Conservation (phyloP, 192 early-diverging fungal species). For the Coemansia sp. region DNA sequence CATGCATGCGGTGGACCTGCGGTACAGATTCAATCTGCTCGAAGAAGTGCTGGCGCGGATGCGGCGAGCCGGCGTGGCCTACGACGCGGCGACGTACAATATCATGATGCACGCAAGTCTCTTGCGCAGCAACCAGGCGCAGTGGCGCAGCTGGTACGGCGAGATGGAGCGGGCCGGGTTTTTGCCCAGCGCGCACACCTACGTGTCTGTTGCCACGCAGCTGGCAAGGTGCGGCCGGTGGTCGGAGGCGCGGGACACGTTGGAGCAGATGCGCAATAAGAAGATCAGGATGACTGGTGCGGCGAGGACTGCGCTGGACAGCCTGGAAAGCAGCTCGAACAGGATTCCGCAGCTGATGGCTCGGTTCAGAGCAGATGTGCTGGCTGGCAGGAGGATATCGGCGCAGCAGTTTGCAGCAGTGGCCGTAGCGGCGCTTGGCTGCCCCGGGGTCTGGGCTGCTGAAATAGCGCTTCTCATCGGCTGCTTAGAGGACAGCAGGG, state of each 20-base stretch:
- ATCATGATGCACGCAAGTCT: slow-evolving; percentile 39
- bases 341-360: slow-evolving; percentile 11
- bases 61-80: slow-evolving; percentile 13
- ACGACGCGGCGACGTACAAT: slow-evolving; percentile 30
- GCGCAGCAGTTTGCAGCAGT: slow-evolving; percentile 21
- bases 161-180: slow-evolving; percentile 26
- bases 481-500: slow-evolving; percentile 25
- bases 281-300: slow-evolving; percentile 3
- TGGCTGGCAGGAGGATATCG: slow-evolving; percentile 7
- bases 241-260: slow-evolving; percentile 25
- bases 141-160: slow-evolving; percentile 26
- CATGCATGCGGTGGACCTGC: slow-evolving; percentile 39
- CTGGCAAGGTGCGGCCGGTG: slow-evolving; percentile 29
- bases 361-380: slow-evolving; percentile 17
- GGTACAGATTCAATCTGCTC: slow-evolving; percentile 31
- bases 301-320: slow-evolving; percentile 8
- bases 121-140: slow-evolving; percentile 25
- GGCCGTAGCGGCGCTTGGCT: slow-evolving; percentile 18
- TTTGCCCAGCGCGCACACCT: slow-evolving; percentile 13
- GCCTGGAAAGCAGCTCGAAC: slow-evolving; percentile 22
- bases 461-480: slow-evolving; percentile 36
- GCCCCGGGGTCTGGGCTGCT: slow-evolving; percentile 16
- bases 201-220: slow-evolving; percentile 19
- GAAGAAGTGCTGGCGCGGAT: slow-evolving; percentile 29
- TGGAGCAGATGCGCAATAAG: slow-evolving; percentile 17